Conservation (phyloP, 163 green algal genomes). For the Scenedesmus sp. region DNA sequence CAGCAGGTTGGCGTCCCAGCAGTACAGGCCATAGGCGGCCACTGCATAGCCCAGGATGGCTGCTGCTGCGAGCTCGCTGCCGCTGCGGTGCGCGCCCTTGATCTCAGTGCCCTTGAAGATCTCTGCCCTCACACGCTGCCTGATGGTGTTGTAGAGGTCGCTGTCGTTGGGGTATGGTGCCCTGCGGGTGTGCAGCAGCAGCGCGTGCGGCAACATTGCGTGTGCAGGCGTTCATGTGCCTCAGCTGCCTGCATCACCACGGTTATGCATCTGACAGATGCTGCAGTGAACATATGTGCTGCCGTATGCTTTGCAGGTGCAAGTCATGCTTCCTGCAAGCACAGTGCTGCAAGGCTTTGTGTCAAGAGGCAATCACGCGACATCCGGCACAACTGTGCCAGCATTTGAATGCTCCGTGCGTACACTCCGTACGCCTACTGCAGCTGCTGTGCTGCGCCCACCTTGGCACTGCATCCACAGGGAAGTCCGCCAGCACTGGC, state of each 20-base stretch:
- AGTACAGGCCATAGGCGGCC: slow-evolving; percentile 74
- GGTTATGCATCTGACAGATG: no score
- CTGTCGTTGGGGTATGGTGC: slow-evolving; percentile 81
- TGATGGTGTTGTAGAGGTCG: slow-evolving; percentile 65
- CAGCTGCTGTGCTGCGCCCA: background rate
- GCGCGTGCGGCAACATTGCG: background rate
- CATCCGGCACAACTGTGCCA: background rate
- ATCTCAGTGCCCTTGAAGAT: slow-evolving; percentile 84
- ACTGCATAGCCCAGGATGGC: slow-evolving; percentile 74
- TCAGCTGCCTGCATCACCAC: background rate
- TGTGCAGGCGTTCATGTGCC: background rate
- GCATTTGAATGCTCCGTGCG: background rate
- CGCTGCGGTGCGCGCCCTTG: slow-evolving; percentile 76
- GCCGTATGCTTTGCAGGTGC: no score
- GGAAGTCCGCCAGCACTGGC: slow-evolving; percentile 81
- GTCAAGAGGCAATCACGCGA: background rate
- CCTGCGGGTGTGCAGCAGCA: background rate
- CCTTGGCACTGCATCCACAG: slow-evolving; percentile 79
- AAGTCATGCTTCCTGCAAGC: no score
- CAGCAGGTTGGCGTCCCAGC: slow-evolving; percentile 60
- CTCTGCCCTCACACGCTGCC: slow-evolving; percentile 81
- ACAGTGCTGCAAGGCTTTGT: background rate
- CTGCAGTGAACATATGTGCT: no score
- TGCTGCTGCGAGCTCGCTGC: slow-evolving; percentile 75
- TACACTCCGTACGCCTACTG: background rate